A percentile compares a stretch with the other conserved stretches of the same genome.
phyloP scores from a whole-genome alignment of 1,284 basidiomycete genomes.

The Malassezia yamatoensis region DNA sequence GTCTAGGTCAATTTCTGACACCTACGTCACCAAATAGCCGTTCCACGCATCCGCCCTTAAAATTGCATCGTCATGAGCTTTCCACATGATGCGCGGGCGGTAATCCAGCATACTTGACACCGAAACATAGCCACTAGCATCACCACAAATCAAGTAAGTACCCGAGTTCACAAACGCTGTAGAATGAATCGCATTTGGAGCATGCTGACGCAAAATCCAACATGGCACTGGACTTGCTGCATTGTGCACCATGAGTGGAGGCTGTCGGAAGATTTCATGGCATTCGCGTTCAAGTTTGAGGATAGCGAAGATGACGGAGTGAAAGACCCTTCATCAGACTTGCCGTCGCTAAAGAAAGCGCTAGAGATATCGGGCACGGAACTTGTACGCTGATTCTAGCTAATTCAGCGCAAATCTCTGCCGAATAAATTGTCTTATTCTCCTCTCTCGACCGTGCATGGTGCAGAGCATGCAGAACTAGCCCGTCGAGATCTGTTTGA shows the following conservation, averaged over 20 bases:
- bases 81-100: conserved; percentile 11
- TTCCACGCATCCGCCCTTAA: conserved; percentile 14
- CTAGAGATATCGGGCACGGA: background rate
- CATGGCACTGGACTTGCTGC: background rate
- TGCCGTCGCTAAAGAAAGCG: background rate
- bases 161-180: conserved; percentile 7
- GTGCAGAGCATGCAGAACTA: conserved; percentile 49
- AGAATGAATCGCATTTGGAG: conserved; percentile 8
- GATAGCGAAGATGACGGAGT: conserved; percentile 9
- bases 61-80: conserved; percentile 7
- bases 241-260: conserved; percentile 2
- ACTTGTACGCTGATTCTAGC: background rate
- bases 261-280: conserved; percentile 12
- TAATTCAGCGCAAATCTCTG: conserved; percentile 27
- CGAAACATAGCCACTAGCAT: conserved; percentile 13
- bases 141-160: conserved; percentile 5
- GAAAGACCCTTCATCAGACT: background rate
- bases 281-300: conserved; percentile 19
- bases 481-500: conserved; percentile 81
- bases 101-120: conserved; percentile 8
- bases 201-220: conserved; percentile 17
- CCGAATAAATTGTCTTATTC: conserved; percentile 45
- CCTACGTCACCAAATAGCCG: conserved; percentile 13
- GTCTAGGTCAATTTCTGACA: background rate
- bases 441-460: conserved; percentile 25